These are phyloP conservation scores for Colletotrichum sp. DNA, from an alignment of 2,329 filamentous ascomycete genomes.

Conservation along the genomic window DNA sequence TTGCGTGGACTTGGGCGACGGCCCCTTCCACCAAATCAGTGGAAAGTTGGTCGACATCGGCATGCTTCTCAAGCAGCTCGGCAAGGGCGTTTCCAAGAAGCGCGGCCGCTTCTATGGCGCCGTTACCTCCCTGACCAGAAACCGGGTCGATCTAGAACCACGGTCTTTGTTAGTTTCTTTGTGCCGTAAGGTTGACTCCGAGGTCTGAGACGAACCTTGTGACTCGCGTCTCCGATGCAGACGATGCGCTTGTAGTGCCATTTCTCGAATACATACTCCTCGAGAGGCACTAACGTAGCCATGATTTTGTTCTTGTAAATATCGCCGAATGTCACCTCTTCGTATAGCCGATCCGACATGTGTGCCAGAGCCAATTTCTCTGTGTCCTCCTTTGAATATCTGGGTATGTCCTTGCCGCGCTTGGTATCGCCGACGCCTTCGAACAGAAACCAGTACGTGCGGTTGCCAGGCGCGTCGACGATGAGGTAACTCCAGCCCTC, in stretches of 20 bases:
- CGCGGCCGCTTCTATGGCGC: slow-evolving; percentile 28
- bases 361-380: slow-evolving; percentile 28
- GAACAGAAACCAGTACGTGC: slow-evolving; percentile 42
- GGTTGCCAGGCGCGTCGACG: slow-evolving; percentile 31
- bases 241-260: slow-evolving; percentile 44
- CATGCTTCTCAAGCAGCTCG: neutral
- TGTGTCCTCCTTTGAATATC: slow-evolving; percentile 35
- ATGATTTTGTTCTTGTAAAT: slow-evolving; percentile 32
- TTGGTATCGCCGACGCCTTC: slow-evolving; percentile 31
- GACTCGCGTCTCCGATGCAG: slow-evolving; percentile 44
- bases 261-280: slow-evolving; percentile 38
- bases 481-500: slow-evolving; percentile 29
- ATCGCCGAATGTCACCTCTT: slow-evolving; percentile 31
- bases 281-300: slow-evolving; percentile 28
- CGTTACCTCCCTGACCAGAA: slow-evolving; percentile 29
- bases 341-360: slow-evolving; percentile 21
- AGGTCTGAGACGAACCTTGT: slow-evolving; percentile 35
- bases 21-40: neutral
- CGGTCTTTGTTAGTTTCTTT: neutral
- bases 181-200: too few relatives aligned
- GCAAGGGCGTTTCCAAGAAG: slow-evolving; percentile 23
- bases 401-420: slow-evolving; percentile 34
- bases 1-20: neutral
- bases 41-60: neutral
- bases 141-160: slow-evolving; percentile 25